Base-by-base conservation (phyloP, 140 eudicot species). In the Bidens hawaiensis region DNA sequence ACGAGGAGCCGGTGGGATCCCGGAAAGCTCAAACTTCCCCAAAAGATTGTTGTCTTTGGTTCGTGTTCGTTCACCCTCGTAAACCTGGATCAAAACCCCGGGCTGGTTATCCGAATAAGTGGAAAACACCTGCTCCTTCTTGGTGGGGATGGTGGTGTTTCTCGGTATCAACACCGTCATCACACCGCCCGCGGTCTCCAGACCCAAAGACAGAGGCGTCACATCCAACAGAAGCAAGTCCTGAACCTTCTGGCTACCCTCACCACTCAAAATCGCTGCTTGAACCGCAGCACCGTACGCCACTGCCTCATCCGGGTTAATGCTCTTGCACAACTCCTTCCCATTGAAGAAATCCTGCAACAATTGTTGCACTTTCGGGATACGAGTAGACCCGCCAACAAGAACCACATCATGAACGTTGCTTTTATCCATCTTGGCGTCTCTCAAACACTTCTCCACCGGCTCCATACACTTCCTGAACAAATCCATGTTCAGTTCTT, bases 401-500 rank as follows among this genome's bases (percentile, higher is more conserved):
- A 54, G 61, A 28, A 54, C 61, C 13, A 54, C 61, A 27, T 54
- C 61, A 54, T 54, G 61, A 27, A 54, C 55, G 25, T 50, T 14
- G 23, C 40, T 54, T 15, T 54, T 54, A 54, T 54, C 61, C 61
- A 54, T 54, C 61, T 54, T 54, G 6, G 76, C 76, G 3, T 70
- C 76, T 16, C 69, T 50, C 64, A 70, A 34, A 61, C 76, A 70
- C 36, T 51, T 70, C 48, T 61, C 62, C 40, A 70, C 69, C 0
- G 55, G 73, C n/a, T 68, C 65, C 73, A 68, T 68, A 27, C 73
- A 68, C 47, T 68, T 68, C 21, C 58, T 55, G 11, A 68, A 68
- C 57, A 68, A 28, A 68, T 68, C 73, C 73, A 56, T 68, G 15
- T 68, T 68, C 65, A 68, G 1, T 9, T 54, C 61, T n/a, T 54